Conservation (phyloP, 2,329 filamentous ascomycete genomes). For the Knufia petricola region DNA sequence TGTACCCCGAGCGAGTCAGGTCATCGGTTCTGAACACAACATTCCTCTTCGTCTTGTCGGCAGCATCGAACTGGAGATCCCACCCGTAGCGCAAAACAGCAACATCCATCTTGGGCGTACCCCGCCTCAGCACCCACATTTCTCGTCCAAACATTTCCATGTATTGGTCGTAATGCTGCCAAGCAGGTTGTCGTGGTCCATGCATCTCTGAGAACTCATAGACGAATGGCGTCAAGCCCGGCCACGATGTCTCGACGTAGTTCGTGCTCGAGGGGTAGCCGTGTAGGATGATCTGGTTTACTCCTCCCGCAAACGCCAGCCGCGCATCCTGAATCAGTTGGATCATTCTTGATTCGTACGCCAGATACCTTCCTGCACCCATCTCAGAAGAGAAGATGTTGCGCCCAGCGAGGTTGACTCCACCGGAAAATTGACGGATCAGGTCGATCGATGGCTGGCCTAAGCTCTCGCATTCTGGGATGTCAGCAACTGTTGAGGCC, state of each 20-base stretch:
- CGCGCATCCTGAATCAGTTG: slow-evolving; percentile 31
- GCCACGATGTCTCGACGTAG: slow-evolving; percentile 42
- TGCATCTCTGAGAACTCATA: slow-evolving; percentile 37
- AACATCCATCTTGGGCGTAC: slow-evolving; percentile 34
- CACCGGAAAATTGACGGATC: slow-evolving; percentile 33
- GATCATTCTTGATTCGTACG: slow-evolving; percentile 24
- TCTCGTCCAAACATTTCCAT: slow-evolving; percentile 32
- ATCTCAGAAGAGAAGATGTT: slow-evolving; percentile 34
- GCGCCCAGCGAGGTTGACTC: slow-evolving; percentile 32
- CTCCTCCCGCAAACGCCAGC: slow-evolving; percentile 31
- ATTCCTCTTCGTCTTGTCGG: neutral
- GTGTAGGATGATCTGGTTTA: slow-evolving; percentile 39
- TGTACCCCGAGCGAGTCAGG: slow-evolving; percentile 26
- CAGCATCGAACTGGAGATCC: slow-evolving; percentile 18
- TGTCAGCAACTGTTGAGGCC: neutral
- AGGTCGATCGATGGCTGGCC: slow-evolving; percentile 32
- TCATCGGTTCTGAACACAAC: slow-evolving; percentile 7
- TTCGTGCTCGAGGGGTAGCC: slow-evolving; percentile 33
- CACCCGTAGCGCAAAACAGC: slow-evolving; percentile 28
- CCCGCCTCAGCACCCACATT: slow-evolving; percentile 32
- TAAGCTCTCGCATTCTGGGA: neutral
- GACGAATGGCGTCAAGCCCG: slow-evolving; percentile 36
- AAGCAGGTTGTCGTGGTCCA: slow-evolving; percentile 33
- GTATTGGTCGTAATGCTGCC: slow-evolving; percentile 30
- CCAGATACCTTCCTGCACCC: slow-evolving; percentile 24